Base-by-base conservation (phyloP, 2,329 filamentous ascomycete species). In the Onygenales sp. region DNA sequence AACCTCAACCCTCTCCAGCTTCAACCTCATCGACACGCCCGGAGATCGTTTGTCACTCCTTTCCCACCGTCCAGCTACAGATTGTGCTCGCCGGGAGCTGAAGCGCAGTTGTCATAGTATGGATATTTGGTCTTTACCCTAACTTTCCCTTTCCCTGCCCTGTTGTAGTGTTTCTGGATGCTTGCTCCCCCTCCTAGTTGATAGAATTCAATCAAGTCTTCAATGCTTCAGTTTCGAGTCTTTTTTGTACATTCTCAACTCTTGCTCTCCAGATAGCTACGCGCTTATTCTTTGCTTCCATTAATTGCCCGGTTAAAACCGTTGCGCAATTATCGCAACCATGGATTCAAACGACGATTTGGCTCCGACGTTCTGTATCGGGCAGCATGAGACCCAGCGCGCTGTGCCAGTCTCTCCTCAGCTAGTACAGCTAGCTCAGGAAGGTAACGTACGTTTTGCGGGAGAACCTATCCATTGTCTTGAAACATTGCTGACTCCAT, bases 381-480 rank as follows among this genome's bases (percentile, higher is more conserved):
- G 81, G 55, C 80, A 84, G 54, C 80, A 85, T 71, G 80, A 84
- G 63, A 75, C 73, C 37, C 76, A 76, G 54, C 74, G 80, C 14
- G 62, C 69, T 13, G 57, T 73, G 43, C 69, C 75, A 36, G 74
- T 80, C 51, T 74, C 76, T n/a, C 61, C 72, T 11, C 67, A 77
- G 56, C 65, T 78, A 40, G 68, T 83, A 39, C 73, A 73, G 49
- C 70, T 76, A 59, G 81, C 80, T 4, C 79, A 82, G 57, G 79
- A 81, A 54, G 73, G 75, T 60, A 77, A 78, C 65, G 77, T 80
- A 65, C 58, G 69, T 51, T 56, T 54, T 44, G 32, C 48, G 36
- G 56, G 45, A 9, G 32, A 49, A 21, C 3, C 21, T 40, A 13
- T 49, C 40, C 21, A 33, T 36, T 14, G 34, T 3, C 32, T 6